Conservation (phyloP, 345 rosid genomes). For the Aquilaria yunnanensis region DNA sequence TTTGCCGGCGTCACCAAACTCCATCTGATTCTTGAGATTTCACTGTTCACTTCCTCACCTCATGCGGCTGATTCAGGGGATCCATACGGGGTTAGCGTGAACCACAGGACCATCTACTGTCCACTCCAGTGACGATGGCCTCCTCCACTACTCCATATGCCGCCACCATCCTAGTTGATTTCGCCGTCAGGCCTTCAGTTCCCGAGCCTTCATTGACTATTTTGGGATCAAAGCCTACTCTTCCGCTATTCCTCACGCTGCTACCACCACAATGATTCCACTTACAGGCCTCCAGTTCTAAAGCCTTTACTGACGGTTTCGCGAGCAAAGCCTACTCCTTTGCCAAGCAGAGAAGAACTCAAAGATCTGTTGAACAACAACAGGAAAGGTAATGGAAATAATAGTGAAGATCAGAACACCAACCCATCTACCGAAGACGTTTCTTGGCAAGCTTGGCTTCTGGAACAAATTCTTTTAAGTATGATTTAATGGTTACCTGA, state of each 20-base stretch:
- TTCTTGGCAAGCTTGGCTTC: constrained; percentile 60
- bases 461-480: constrained; percentile 94
- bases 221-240: too few species aligned
- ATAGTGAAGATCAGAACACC: constrained; percentile 17
- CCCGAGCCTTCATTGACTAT: constrained; percentile 19
- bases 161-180: constrained; percentile 15
- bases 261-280: too few species aligned
- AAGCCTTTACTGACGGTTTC: constrained; percentile 1
- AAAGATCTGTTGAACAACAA: constrained; percentile 20
- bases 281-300: too few species aligned
- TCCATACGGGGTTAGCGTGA: too few species aligned
- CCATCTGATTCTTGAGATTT: too few species aligned
- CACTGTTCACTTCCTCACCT: too few species aligned
- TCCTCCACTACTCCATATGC: constrained; percentile 15
- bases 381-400: background rate
- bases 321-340: constrained; percentile 23
- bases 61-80: too few species aligned
- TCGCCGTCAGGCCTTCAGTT: constrained; percentile 27
- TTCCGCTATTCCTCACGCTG: too few species aligned
- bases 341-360: constrained; percentile 32
- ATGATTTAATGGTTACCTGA: constrained; percentile 1
- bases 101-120: background rate
- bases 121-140: constrained; percentile 37
- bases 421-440: constrained; percentile 51
- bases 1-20: too few species aligned